Base-by-base conservation (phyloP, 1,139 yeast species). In the Kurtzmaniella natalensis region DNA sequence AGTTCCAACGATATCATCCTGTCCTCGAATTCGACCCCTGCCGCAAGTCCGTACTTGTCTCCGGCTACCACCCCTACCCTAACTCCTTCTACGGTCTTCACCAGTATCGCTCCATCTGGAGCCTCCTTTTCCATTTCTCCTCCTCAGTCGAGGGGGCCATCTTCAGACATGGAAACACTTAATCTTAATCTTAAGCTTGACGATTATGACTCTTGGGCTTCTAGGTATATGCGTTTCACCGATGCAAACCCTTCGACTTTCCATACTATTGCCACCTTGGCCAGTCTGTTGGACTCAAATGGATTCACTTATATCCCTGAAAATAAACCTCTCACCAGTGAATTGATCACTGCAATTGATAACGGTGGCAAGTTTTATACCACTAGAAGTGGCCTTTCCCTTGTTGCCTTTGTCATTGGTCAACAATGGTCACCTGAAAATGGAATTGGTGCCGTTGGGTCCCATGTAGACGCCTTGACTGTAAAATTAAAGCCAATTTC, bases 391-490 rank as follows among this genome's bases (percentile, higher is more conserved):
- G 70, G 63, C 22, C 55, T 60, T 19, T 46, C 70, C 2, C 37
- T 68, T 19, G 61, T 59, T 5, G 74, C 72, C 1, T 69, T 69
- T 40, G 55, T 55, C 2, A 51, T 62, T 14, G 74, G 75, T 4
- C 50, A 57, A 7, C 48, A 60, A 28, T 69, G 75, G 75, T 44
- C 42, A 5, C 66, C 70, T 1, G 37, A 37, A 5, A 49, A 51
- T 22, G 75, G 75, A 4, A 53, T 61, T 30, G 70, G 69, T 18
- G 57, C 57, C 11, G 55, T 68, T 37, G 74, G 72, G 1, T 53
- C 69, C 7, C 75, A 69, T 44, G 59, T 63, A 18, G 74, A 69
- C 44, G 53, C 74, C 0, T 53, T 69, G 35, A 61, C 72, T 0
- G 60, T 59, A 6, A 53, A 59, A 17, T 53, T 69, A 33, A 65